Percentiles rank a stretch among this genome's conserved stretches.
phyloP scores from a whole-genome alignment of 108 stramenopile species.

The Tribonema minus region DNA sequence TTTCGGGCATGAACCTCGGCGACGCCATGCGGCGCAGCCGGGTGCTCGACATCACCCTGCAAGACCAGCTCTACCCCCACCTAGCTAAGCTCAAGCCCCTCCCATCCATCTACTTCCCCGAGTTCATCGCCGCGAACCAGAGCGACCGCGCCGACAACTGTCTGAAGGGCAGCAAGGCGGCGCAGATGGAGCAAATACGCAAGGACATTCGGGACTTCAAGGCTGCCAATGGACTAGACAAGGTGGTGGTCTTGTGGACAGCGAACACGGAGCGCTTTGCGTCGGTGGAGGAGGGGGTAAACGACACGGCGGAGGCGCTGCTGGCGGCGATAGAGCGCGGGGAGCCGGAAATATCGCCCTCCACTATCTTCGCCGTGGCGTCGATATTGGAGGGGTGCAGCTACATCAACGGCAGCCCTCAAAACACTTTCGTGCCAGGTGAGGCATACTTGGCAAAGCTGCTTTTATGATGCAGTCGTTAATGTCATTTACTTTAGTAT shows the following conservation, averaged over 20 bases:
- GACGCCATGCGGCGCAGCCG: conserved; percentile 84
- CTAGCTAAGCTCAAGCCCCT: conserved; percentile 83
- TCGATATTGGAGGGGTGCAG: conserved; percentile 88
- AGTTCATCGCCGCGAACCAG: conserved; percentile 98
- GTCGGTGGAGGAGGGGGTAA: conserved; percentile 81
- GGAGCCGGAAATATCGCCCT: conserved; percentile 83
- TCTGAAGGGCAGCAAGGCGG: conserved; percentile 78
- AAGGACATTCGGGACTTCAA: conserved; percentile 90
- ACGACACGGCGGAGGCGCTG: conserved; percentile 80
- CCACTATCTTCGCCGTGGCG: conserved; percentile 90
- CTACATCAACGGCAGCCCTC: conserved; percentile 97
- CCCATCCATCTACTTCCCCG: conserved; percentile 84
- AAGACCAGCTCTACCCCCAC: conserved; percentile 80
- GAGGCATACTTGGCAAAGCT: conserved; percentile 79
- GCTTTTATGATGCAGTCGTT: too few relatives aligned
- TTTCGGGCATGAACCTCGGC: conserved; percentile 77
- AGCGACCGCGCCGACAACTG: conserved; percentile 91
- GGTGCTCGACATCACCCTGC: conserved; percentile 84
- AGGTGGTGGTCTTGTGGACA: conserved; percentile 93
- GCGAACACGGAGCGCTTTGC: conserved; percentile 97
- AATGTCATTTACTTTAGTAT: too few relatives aligned
- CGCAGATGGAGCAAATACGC: conserved; percentile 80
- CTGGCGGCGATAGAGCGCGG: conserved; percentile 76
- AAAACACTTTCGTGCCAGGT: conserved; percentile 99
- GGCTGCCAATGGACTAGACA: conserved; percentile 71